These are phyloP conservation scores for Zostera marina DNA, from an alignment of 116 monocot species.

Conservation along the genomic window DNA sequence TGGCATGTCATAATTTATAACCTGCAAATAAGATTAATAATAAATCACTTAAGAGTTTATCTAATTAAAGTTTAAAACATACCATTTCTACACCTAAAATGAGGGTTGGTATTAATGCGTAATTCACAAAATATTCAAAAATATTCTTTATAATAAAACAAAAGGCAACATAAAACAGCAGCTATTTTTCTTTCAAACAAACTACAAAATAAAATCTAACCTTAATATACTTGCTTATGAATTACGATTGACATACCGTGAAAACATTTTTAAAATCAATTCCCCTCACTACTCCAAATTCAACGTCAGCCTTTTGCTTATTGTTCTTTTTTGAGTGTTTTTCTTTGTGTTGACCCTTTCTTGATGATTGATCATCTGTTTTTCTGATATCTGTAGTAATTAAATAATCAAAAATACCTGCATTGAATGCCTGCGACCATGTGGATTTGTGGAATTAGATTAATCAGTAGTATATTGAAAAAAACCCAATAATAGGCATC, in stretches of 20 bases:
- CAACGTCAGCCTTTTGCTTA: constrained; percentile 48
- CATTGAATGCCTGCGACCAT: constrained; percentile 66
- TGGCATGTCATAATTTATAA: constrained; percentile 91
- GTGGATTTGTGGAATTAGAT: neutral
- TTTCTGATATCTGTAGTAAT: constrained; percentile 72
- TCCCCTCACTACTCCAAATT: constrained; percentile 96
- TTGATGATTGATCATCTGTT: constrained; percentile 24
- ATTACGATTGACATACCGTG: constrained; percentile 35
- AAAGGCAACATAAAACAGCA: too few relatives aligned
- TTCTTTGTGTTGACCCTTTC: constrained; percentile 19
- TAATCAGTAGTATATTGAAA: neutral
- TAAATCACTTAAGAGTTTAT: neutral
- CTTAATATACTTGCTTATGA: neutral
- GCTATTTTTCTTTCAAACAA: neutral
- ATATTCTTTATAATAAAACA: too few relatives aligned
- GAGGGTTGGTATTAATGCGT: too few relatives aligned
- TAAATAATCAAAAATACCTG: constrained; percentile 80
- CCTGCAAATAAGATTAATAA: constrained; percentile 18
- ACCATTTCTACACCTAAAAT: too few relatives aligned
- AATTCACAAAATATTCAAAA: too few relatives aligned
- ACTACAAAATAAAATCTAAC: neutral
- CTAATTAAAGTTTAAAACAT: too few relatives aligned
- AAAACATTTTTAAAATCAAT: constrained; percentile 97
- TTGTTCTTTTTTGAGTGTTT: constrained; percentile 36
- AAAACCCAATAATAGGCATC: neutral